A percentile compares a stretch with the other conserved stretches of the same genome.
Conservation (phyloP, 257 asterid genomes). For the Primulina huaijiensis region DNA sequence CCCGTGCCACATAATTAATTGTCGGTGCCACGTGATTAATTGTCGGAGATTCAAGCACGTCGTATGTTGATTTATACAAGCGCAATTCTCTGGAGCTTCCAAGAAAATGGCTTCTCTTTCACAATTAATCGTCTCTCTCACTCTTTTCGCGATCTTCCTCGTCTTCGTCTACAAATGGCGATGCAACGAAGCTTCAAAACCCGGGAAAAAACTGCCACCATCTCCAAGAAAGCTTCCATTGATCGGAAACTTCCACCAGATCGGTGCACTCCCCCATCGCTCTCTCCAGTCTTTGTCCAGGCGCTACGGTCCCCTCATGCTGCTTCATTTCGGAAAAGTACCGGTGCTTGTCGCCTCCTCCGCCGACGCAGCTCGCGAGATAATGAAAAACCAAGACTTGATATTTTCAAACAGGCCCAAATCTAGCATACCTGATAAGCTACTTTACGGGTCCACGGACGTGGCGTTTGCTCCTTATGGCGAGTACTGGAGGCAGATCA, state of each 20-base stretch:
- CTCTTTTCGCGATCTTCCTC: constrained; percentile 1
- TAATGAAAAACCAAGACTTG: constrained; percentile 46
- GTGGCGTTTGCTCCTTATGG: constrained; percentile 43
- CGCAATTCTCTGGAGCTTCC: neutral
- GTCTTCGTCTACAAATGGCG: constrained; percentile 23
- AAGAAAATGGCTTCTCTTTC: constrained; percentile 13
- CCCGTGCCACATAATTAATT: too few species aligned
- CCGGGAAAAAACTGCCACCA: constrained; percentile 30
- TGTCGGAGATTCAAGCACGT: too few species aligned
- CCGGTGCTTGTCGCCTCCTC: constrained; percentile 44
- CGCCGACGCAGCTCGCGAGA: constrained; percentile 30
- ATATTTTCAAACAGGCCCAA: constrained; percentile 48
- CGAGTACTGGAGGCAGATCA: constrained; percentile 48
- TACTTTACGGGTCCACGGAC: constrained; percentile 43
- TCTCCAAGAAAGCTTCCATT: constrained; percentile 47
- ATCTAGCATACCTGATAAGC: constrained; percentile 36
- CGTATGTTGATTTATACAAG: too few species aligned
- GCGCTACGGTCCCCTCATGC: constrained; percentile 42
- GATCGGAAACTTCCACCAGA: constrained; percentile 43
- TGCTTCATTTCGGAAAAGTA: constrained; percentile 40
- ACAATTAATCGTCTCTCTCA: neutral
- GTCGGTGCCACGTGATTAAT: too few species aligned
- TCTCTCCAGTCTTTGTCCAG: constrained; percentile 33
- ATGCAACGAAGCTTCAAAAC: constrained; percentile 1
- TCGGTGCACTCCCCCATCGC: constrained; percentile 40